phyloP scores from a whole-genome alignment of 148 eudicot species.

The Polygonum aviculare region DNA sequence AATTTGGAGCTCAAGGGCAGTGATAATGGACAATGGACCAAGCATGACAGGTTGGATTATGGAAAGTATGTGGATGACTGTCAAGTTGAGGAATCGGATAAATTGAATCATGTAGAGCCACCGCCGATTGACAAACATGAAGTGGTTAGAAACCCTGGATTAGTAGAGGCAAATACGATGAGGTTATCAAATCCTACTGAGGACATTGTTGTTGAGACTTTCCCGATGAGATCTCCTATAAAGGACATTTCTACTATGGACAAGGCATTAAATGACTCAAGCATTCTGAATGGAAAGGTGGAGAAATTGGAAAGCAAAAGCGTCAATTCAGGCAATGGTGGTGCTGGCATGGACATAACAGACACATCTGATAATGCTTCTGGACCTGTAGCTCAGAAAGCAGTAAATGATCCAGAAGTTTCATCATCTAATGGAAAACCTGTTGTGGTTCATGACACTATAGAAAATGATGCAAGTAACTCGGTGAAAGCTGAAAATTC shows the following conservation, averaged over 20 bases:
- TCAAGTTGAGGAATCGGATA: slow-evolving; percentile 21
- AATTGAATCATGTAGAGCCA: slow-evolving; percentile 13
- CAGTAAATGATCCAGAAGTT: slow-evolving; percentile 16
- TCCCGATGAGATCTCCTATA: slow-evolving; percentile 45
- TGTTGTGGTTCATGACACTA: slow-evolving; percentile 14
- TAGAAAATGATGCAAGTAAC: slow-evolving; percentile 7
- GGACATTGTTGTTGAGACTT: slow-evolving; percentile 50
- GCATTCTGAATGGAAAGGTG: slow-evolving; percentile 9
- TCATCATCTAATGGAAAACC: slow-evolving; percentile 12
- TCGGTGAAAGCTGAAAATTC: slow-evolving; percentile 19
- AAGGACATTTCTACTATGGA: slow-evolving; percentile 21
- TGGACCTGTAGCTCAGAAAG: slow-evolving; percentile 19
- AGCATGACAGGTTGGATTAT: not conserved
- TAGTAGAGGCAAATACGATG: not conserved
- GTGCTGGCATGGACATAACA: slow-evolving; percentile 9
- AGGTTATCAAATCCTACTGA: slow-evolving; percentile 14
- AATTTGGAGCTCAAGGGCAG: not conserved
- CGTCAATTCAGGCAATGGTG: slow-evolving; percentile 14
- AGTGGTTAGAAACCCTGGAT: slow-evolving; percentile 2
- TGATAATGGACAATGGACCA: not conserved
- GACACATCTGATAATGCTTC: slow-evolving; percentile 13
- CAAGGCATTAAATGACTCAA: slow-evolving; percentile 14
- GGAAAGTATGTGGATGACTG: not conserved
- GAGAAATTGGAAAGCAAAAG: slow-evolving; percentile 19
- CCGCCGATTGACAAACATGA: slow-evolving; percentile 14